Evolutionary conservation across 768 basidiomycete genomes (phyloP).

Genomic region (Leucosporidium creatinivorum): DNA sequence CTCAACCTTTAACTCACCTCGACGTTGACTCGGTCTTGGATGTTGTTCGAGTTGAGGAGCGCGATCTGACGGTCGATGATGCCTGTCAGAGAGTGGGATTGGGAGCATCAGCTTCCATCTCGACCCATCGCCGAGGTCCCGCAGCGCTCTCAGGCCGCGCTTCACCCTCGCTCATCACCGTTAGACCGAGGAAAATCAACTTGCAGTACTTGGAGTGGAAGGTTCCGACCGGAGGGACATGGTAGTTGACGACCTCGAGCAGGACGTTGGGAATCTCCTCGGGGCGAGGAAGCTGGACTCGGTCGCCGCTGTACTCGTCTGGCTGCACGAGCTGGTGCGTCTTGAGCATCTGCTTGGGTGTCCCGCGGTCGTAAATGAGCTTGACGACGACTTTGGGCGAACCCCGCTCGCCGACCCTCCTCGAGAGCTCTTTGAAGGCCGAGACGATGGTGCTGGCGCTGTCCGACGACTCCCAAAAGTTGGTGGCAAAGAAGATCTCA

Average conservation of each 20-base stretch:
- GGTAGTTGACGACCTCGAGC: conserved; percentile 55
- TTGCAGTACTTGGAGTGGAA: conserved; percentile 55
- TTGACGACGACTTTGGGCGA: conserved; percentile 55
- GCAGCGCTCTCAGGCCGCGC: neutral
- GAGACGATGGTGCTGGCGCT: neutral
- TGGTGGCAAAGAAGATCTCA: conserved; percentile 61
- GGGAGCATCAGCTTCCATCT: neutral
- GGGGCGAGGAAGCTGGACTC: conserved; percentile 46
- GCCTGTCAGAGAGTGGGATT: conserved; percentile 43
- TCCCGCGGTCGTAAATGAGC: conserved; percentile 61
- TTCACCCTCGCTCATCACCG: too few relatives aligned
- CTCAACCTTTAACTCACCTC: too few relatives aligned
- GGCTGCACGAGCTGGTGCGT: neutral
- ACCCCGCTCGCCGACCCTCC: conserved; percentile 49
- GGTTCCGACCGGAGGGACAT: conserved; percentile 46
- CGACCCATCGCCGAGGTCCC: neutral
- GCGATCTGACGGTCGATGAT: conserved; percentile 59
- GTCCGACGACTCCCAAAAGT: conserved; percentile 45
- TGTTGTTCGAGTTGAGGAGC: conserved; percentile 58
- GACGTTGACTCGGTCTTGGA: conserved; percentile 49
- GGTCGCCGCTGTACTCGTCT: conserved; percentile 47
- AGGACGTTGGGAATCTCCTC: conserved; percentile 56
- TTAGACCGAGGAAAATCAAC: neutral
- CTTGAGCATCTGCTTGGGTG: conserved; percentile 47
- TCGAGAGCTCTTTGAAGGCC: conserved; percentile 37